Evolutionary conservation across 345 rosid species (phyloP).

Genomic region (Excoecaria cochinchinensis): DNA sequence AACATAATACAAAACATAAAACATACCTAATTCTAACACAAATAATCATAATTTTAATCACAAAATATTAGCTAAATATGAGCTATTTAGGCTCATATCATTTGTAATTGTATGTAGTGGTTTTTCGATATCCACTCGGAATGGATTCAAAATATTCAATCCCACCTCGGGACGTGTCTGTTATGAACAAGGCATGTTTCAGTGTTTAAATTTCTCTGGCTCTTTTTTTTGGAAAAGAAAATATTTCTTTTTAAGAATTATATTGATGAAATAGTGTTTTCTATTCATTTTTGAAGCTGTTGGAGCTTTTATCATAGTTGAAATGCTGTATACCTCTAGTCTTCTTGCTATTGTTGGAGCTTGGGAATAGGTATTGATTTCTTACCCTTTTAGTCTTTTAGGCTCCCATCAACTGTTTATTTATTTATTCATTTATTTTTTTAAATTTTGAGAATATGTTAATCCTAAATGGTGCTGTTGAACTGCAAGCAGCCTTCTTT

Average conservation of each 20-base stretch:
- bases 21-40: too few relatives aligned
- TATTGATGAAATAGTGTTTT: neutral
- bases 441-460: neutral
- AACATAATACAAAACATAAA: too few relatives aligned
- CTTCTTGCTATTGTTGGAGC: conserved; percentile 97
- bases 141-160: conserved; percentile 75
- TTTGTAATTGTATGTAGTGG: conserved; percentile 41
- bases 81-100: too few relatives aligned
- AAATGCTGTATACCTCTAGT: conserved; percentile 85
- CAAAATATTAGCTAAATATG: too few relatives aligned
- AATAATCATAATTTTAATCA: too few relatives aligned
- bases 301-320: conserved; percentile 78
- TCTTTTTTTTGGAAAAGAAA: too few relatives aligned
- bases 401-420: neutral
- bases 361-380: conserved; percentile 73
- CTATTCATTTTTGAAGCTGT: conserved; percentile 40
- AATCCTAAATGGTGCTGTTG: conserved; percentile 4
- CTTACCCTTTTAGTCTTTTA: too few relatives aligned
- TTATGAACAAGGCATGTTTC: conserved; percentile 64
- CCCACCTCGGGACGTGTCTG: conserved; percentile 77
- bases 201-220: conserved; percentile 3
- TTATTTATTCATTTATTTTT: neutral
- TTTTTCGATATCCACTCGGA: conserved; percentile 65
- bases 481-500: conserved; percentile 56
- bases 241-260: neutral